phyloP scores from a whole-genome alignment of 2,329 filamentous ascomycete species.

The Fusarium sp. region DNA sequence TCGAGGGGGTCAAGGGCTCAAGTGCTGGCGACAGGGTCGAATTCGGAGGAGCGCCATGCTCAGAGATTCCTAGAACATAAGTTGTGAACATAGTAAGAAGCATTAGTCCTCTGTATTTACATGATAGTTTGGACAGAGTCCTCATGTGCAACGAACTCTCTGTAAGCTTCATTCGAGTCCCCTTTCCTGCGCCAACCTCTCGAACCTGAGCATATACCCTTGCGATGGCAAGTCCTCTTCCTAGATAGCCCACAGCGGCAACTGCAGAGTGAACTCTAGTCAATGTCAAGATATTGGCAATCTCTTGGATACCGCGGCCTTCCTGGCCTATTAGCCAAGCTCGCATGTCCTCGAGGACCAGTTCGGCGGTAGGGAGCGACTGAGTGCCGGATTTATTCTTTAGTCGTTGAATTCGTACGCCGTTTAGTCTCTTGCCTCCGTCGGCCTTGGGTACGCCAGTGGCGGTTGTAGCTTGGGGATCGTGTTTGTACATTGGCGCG shows the following conservation, averaged over 20 bases:
- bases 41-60: slow-evolving; percentile 53
- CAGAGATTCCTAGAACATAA: slow-evolving; percentile 66
- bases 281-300: slow-evolving; percentile 75
- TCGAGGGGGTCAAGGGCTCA: slow-evolving; percentile 50
- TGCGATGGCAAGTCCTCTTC: slow-evolving; percentile 67
- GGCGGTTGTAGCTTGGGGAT: slow-evolving; percentile 49
- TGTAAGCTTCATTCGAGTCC: slow-evolving; percentile 59
- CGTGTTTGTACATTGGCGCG: slow-evolving; percentile 68
- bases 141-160: slow-evolving; percentile 68
- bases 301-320: slow-evolving; percentile 75
- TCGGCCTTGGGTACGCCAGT: slow-evolving; percentile 41
- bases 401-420: slow-evolving; percentile 74
- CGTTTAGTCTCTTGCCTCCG: slow-evolving; percentile 67
- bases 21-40: slow-evolving; percentile 36
- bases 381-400: slow-evolving; percentile 81
- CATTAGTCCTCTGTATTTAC: slow-evolving; percentile 67
- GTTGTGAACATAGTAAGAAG: slow-evolving; percentile 66
- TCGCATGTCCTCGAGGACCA: slow-evolving; percentile 72
- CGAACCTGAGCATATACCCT: slow-evolving; percentile 69
- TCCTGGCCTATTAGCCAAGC: slow-evolving; percentile 75
- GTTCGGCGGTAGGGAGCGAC: slow-evolving; percentile 77
- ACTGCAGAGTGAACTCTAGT: slow-evolving; percentile 70
- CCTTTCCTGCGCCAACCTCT: slow-evolving; percentile 60
- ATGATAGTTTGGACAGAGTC: slow-evolving; percentile 67
- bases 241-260: slow-evolving; percentile 63